Evolutionary conservation across 495 filamentous ascomycete species (phyloP).

Genomic region (Aspergillus sclerotiicarbonarius): DNA sequence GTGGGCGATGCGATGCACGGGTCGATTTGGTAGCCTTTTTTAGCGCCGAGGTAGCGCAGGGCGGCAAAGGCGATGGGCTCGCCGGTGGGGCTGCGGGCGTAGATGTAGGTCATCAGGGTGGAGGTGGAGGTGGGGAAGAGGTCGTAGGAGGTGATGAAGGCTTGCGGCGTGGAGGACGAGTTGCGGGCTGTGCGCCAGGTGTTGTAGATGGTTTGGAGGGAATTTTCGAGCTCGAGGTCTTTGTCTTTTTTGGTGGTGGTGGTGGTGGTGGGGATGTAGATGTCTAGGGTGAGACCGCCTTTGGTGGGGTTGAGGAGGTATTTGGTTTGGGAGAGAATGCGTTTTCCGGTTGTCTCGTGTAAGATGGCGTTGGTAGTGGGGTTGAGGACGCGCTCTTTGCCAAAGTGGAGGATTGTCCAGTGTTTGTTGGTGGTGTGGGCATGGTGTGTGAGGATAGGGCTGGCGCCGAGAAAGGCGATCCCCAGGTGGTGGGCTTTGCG

Average conservation of each 20-base stretch:
- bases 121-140: conserved; percentile 34
- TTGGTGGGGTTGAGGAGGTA: conserved; percentile 36
- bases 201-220: conserved; percentile 37
- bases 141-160: conserved; percentile 45
- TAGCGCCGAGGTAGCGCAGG: conserved; percentile 33
- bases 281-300: conserved; percentile 30
- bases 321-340: conserved; percentile 35
- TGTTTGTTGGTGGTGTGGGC: conserved; percentile 17
- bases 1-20: conserved; percentile 40
- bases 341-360: conserved; percentile 35
- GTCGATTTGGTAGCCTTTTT: conserved; percentile 42
- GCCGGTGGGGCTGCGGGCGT: conserved; percentile 28
- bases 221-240: conserved; percentile 25
- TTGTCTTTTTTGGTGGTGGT: conserved; percentile 14
- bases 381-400: conserved; percentile 40
- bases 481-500: conserved; percentile 27
- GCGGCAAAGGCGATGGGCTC: conserved; percentile 36
- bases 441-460: conserved; percentile 17
- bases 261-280: conserved; percentile 30
- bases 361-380: conserved; percentile 42
- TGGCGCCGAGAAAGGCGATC: conserved; percentile 40
- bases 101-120: conserved; percentile 43
- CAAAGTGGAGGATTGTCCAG: conserved; percentile 43
- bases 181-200: conserved; percentile 39
- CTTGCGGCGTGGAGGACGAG: conserved; percentile 21